Evolutionary conservation across 768 basidiomycete genomes (phyloP).

Genomic region (Hygrophoropsis aurantiaca): DNA sequence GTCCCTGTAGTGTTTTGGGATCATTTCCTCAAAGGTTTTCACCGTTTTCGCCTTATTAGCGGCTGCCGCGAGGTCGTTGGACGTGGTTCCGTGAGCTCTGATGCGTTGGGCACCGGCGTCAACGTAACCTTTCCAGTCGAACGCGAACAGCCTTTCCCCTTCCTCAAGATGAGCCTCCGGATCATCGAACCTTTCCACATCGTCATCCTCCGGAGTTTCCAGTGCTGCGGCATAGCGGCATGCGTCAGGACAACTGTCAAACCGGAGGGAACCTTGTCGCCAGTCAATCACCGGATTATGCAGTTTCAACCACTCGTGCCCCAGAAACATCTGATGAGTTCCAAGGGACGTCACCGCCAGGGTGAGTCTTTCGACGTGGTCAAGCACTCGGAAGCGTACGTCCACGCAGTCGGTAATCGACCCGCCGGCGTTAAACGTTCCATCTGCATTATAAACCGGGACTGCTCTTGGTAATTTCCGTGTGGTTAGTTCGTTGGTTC

Average conservation of each 20-base stretch:
- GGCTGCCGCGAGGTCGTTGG: too few relatives aligned
- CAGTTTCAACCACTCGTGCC: background rate
- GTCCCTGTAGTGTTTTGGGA: constrained; percentile 9
- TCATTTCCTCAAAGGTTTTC: constrained; percentile 9
- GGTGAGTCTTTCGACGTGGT: constrained; percentile 3
- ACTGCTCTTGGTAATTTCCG: constrained; percentile 3
- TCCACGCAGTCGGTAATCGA: constrained; percentile 9
- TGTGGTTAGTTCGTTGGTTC: constrained; percentile 3
- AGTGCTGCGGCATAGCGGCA: background rate
- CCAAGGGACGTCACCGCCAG: background rate
- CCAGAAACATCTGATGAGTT: background rate
- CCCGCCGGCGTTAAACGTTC: constrained; percentile 8
- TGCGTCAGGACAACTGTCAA: constrained; percentile 1
- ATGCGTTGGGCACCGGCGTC: too few relatives aligned
- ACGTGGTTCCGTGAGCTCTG: too few relatives aligned
- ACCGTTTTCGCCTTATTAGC: too few relatives aligned
- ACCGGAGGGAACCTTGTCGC: background rate
- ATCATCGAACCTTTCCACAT: background rate
- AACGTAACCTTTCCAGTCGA: too few relatives aligned
- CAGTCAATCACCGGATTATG: constrained; percentile 1
- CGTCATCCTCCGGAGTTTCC: constrained; percentile 1
- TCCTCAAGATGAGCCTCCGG: too few relatives aligned
- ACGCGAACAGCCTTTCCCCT: too few relatives aligned
- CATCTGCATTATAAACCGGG: too few relatives aligned
- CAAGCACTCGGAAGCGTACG: background rate